Conservation (phyloP, 495 filamentous ascomycete species). For the Chaetomidium leptoderma region DNA sequence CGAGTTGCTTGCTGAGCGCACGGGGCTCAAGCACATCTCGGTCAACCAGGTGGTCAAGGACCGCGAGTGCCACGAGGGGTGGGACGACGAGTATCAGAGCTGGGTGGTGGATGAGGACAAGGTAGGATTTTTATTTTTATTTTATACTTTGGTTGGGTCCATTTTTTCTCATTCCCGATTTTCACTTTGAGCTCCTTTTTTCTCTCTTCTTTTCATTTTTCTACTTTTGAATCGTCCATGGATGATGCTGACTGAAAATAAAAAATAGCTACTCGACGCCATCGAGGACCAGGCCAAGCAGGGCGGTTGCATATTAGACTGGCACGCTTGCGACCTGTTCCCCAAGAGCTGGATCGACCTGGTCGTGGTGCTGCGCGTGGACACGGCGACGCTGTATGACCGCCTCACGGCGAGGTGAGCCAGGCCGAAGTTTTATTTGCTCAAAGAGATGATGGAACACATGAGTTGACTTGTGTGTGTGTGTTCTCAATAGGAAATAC, state of each 20-base stretch:
- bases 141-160: conserved; percentile 1
- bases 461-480: background rate
- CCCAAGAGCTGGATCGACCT: conserved; percentile 92
- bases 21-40: conserved; percentile 68
- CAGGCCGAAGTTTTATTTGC: background rate
- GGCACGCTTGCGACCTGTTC: conserved; percentile 97
- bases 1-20: conserved; percentile 65
- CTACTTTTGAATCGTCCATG: background rate
- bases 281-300: conserved; percentile 76
- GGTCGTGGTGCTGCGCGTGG: conserved; percentile 82
- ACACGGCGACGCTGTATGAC: conserved; percentile 77
- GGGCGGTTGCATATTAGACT: conserved; percentile 92
- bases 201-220: conserved; percentile 7
- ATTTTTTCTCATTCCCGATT: background rate
- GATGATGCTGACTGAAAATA: background rate
- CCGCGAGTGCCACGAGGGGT: conserved; percentile 73
- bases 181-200: too few relatives aligned
- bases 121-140: conserved; percentile 47
- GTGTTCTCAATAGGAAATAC: conserved; percentile 56
- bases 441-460: background rate
- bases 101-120: conserved; percentile 98
- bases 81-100: conserved; percentile 75
- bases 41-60: conserved; percentile 90
- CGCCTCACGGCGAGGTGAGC: conserved; percentile 65
- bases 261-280: conserved; percentile 69